Evolutionary conservation across 2,329 filamentous ascomycete genomes (phyloP).

Genomic region (Cyphellophora attinorum): DNA sequence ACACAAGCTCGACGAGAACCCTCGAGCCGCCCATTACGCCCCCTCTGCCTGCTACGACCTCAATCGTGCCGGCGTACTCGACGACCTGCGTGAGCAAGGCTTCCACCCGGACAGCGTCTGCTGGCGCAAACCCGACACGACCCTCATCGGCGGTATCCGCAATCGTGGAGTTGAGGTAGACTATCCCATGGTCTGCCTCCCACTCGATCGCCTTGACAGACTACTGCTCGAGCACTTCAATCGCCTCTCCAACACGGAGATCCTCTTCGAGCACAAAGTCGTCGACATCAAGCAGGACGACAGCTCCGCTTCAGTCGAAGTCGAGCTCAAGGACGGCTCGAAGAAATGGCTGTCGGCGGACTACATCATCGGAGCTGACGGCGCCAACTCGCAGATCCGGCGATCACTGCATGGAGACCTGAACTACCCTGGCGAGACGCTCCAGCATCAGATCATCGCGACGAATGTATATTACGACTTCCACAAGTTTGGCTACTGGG

Average conservation of each 20-base stretch:
- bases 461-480: constrained; percentile 17
- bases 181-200: constrained; percentile 33
- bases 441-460: constrained; percentile 15
- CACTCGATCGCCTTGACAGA: constrained; percentile 32
- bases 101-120: constrained; percentile 33
- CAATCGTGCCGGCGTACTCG: constrained; percentile 48
- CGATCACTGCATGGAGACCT: constrained; percentile 18
- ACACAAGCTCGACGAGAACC: constrained; percentile 46
- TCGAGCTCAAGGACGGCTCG: constrained; percentile 8
- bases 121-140: constrained; percentile 34
- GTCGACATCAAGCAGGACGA: constrained; percentile 14
- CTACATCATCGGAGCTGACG: constrained; percentile 36
- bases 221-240: constrained; percentile 31
- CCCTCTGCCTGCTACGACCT: constrained; percentile 50
- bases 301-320: constrained; percentile 9
- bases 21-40: constrained; percentile 54
- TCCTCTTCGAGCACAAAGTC: constrained; percentile 38
- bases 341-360: constrained; percentile 17
- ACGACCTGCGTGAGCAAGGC: constrained; percentile 36
- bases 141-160: constrained; percentile 22
- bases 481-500: constrained; percentile 14
- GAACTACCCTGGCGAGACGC: constrained; percentile 14
- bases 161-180: constrained; percentile 16
- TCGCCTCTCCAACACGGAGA: constrained; percentile 22
- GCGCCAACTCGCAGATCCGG: constrained; percentile 31